These are phyloP conservation scores for Pisolithus thermaeus DNA, from an alignment of 1,284 basidiomycete species.

Conservation along the genomic window DNA sequence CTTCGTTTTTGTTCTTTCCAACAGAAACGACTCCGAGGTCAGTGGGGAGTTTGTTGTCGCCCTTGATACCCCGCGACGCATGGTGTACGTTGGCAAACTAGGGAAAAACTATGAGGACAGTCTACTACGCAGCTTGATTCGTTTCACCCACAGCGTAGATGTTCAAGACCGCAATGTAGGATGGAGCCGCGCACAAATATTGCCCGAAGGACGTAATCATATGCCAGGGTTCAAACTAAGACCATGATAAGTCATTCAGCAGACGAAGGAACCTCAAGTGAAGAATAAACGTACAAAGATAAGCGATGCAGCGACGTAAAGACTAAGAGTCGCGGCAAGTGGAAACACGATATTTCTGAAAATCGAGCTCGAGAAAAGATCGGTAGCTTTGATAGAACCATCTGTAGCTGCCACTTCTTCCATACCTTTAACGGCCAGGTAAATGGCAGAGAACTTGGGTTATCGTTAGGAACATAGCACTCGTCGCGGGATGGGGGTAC, in stretches of 20 bases:
- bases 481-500: constrained; percentile 21
- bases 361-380: constrained; percentile 69
- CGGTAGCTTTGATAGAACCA: constrained; percentile 41
- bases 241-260: constrained; percentile 4
- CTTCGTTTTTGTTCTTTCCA: constrained; percentile 60
- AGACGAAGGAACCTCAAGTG: background rate
- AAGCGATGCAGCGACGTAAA: constrained; percentile 78
- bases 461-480: constrained; percentile 6
- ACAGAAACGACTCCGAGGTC: constrained; percentile 76
- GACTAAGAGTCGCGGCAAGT: constrained; percentile 77
- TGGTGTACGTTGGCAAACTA: constrained; percentile 87
- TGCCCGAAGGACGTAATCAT: constrained; percentile 92
- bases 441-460: constrained; percentile 63
- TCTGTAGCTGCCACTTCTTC: constrained; percentile 45
- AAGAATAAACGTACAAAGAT: constrained; percentile 65
- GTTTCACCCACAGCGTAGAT: constrained; percentile 69
- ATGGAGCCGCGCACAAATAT: constrained; percentile 88
- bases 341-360: constrained; percentile 87
- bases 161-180: constrained; percentile 89
- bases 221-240: constrained; percentile 84
- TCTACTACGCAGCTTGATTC: background rate
- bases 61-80: constrained; percentile 88
- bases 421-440: constrained; percentile 80
- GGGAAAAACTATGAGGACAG: constrained; percentile 7
- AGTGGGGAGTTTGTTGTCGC: constrained; percentile 80